These are phyloP conservation scores for Cytidiella melzeri DNA, from an alignment of 768 basidiomycete species.

Conservation along the genomic window DNA sequence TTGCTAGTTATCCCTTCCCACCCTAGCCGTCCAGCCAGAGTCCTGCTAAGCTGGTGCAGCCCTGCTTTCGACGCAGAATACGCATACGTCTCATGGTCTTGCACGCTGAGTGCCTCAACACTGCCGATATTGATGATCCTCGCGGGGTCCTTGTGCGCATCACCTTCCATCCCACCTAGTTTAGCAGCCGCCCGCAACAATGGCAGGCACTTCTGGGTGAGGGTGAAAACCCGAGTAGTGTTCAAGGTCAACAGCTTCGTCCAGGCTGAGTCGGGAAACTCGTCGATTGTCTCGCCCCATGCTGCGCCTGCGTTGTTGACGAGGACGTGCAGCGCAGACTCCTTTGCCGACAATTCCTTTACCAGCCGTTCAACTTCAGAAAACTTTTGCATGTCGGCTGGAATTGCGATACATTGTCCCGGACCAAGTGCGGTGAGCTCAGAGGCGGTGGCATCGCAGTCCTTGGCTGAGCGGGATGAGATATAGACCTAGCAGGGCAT, in stretches of 20 bases:
- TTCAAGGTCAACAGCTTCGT: constrained; percentile 58
- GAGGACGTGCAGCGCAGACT: constrained; percentile 48
- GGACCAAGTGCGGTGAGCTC: constrained; percentile 49
- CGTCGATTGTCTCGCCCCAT: constrained; percentile 43
- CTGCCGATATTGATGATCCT: constrained; percentile 63
- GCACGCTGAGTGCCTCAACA: constrained; percentile 50
- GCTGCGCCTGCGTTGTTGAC: constrained; percentile 65
- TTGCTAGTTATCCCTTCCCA: constrained; percentile 54
- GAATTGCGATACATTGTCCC: constrained; percentile 47
- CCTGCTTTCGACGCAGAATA: constrained; percentile 63
- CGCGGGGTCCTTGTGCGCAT: constrained; percentile 39
- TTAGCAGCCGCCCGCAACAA: constrained; percentile 43
- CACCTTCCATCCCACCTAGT: constrained; percentile 32
- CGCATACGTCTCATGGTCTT: constrained; percentile 55
- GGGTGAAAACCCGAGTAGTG: constrained; percentile 55
- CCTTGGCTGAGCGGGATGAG: constrained; percentile 47
- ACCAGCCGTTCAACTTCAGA: constrained; percentile 50
- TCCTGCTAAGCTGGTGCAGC: constrained; percentile 51
- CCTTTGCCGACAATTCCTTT: constrained; percentile 41
- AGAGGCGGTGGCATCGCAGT: constrained; percentile 44
- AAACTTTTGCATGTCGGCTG: constrained; percentile 47
- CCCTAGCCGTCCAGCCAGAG: constrained; percentile 52
- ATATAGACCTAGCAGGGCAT: constrained; percentile 47
- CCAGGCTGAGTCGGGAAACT: constrained; percentile 48
- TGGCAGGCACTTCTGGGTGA: constrained; percentile 56